These are phyloP conservation scores for Boehmeria nivea DNA, from an alignment of 306 rosid species.

Conservation along the genomic window DNA sequence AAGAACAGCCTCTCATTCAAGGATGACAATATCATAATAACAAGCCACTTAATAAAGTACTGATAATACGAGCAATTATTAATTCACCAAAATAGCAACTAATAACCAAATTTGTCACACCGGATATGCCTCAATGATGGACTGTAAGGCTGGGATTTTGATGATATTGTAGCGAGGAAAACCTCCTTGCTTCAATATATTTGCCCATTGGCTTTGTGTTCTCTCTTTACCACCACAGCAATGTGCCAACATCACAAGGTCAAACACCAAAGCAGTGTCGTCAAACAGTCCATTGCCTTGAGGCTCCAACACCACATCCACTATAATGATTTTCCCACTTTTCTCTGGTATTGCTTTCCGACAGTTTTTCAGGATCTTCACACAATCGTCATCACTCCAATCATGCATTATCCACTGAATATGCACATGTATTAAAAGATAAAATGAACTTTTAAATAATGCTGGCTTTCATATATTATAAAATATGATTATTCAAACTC, in stretches of 20 bases:
- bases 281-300: slow-evolving; percentile 19
- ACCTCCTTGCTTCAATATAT: slow-evolving; percentile 18
- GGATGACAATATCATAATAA: too few relatives aligned
- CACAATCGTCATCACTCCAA: slow-evolving; percentile 43
- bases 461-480: too few relatives aligned
- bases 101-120: neutral
- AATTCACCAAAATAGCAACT: too few relatives aligned
- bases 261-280: slow-evolving; percentile 4
- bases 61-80: too few relatives aligned
- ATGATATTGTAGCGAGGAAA: slow-evolving; percentile 24
- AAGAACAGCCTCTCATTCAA: too few relatives aligned
- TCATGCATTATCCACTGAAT: slow-evolving; percentile 71
- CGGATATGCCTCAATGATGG: slow-evolving; percentile 28
- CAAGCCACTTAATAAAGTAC: too few relatives aligned
- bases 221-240: slow-evolving; percentile 27
- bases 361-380: slow-evolving; percentile 25
- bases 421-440: too few relatives aligned
- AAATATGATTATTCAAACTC: too few relatives aligned
- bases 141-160: slow-evolving; percentile 15
- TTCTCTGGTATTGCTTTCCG: slow-evolving; percentile 16
- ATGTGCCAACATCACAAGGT: slow-evolving; percentile 25
- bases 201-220: slow-evolving; percentile 25
- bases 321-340: slow-evolving; percentile 21
- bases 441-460: too few relatives aligned
- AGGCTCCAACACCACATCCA: slow-evolving; percentile 17